phyloP scores from a whole-genome alignment of 192 early-diverging fungal species.

The Coemansia erecta region DNA sequence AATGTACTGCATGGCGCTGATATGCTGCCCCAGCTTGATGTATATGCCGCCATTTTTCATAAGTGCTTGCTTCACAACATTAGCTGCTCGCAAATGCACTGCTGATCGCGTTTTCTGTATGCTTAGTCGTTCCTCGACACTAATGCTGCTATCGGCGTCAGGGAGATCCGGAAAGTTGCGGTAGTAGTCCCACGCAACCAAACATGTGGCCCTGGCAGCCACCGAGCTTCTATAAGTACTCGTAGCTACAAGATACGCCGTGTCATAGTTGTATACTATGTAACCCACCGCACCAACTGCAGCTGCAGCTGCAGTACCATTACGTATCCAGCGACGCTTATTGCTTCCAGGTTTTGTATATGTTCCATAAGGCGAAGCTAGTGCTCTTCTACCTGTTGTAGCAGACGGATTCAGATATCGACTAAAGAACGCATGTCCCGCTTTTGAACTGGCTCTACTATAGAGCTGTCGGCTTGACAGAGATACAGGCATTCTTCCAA shows the following conservation, averaged over 20 bases:
- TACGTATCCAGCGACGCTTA: slow-evolving; percentile 13
- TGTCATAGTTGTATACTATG: slow-evolving; percentile 40
- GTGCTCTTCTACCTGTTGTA: no score
- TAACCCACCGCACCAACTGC: slow-evolving; percentile 16
- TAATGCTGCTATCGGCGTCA: background rate
- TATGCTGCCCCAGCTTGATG: slow-evolving; percentile 88
- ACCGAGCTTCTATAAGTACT: slow-evolving; percentile 35
- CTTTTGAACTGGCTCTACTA: no score
- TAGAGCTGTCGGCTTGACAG: no score
- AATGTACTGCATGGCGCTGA: slow-evolving; percentile 78
- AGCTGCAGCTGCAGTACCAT: slow-evolving; percentile 1
- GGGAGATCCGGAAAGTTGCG: slow-evolving; percentile 48
- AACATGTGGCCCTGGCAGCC: slow-evolving; percentile 31
- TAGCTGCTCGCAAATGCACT: slow-evolving; percentile 69
- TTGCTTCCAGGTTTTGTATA: no score
- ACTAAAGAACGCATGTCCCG: no score
- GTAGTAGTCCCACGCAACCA: slow-evolving; percentile 52
- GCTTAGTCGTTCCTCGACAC: slow-evolving; percentile 23
- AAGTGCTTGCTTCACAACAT: slow-evolving; percentile 61
- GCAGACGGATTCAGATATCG: no score
- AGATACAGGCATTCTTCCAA: no score
- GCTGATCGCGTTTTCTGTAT: slow-evolving; percentile 24
- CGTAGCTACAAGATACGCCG: slow-evolving; percentile 37
- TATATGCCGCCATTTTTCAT: slow-evolving; percentile 77
- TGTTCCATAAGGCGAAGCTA: no score